Conservation (phyloP, 2,329 filamentous ascomycete genomes). For the Hirsutella rhossiliensis region DNA sequence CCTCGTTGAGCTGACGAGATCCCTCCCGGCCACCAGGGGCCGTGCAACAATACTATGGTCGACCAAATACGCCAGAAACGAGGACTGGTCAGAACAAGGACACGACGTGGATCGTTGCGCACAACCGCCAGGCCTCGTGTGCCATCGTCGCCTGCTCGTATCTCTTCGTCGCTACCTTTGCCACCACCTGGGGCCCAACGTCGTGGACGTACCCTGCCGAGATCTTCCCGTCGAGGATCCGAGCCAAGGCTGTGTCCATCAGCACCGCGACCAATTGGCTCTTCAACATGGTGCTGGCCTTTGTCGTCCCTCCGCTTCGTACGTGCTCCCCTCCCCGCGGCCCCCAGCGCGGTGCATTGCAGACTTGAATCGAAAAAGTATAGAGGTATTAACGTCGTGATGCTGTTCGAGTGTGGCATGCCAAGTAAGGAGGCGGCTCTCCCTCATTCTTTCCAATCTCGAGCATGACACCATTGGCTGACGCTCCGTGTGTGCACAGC, state of each 20-base stretch:
- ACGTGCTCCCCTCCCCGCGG: constrained; percentile 12
- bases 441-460: no score
- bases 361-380: no score
- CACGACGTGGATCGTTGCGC: constrained; percentile 45
- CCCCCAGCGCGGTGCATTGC: no score
- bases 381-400: not conserved
- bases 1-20: constrained; percentile 1
- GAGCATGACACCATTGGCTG: not conserved
- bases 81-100: constrained; percentile 26
- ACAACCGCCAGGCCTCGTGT: constrained; percentile 40
- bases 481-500: constrained; percentile 3
- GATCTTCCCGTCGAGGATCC: constrained; percentile 28
- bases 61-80: constrained; percentile 28
- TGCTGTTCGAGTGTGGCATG: constrained; percentile 23
- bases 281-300: constrained; percentile 19
- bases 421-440: constrained; percentile 27
- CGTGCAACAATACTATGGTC: constrained; percentile 48
- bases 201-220: constrained; percentile 37
- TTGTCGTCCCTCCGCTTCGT: constrained; percentile 33
- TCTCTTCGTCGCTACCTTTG: constrained; percentile 39
- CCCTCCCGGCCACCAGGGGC: constrained; percentile 20
- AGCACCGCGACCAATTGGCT: constrained; percentile 25
- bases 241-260: constrained; percentile 31
- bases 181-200: constrained; percentile 28
- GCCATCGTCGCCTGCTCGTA: constrained; percentile 53